Conservation (phyloP, 345 rosid genomes). For the Boechera divaricarpa region DNA sequence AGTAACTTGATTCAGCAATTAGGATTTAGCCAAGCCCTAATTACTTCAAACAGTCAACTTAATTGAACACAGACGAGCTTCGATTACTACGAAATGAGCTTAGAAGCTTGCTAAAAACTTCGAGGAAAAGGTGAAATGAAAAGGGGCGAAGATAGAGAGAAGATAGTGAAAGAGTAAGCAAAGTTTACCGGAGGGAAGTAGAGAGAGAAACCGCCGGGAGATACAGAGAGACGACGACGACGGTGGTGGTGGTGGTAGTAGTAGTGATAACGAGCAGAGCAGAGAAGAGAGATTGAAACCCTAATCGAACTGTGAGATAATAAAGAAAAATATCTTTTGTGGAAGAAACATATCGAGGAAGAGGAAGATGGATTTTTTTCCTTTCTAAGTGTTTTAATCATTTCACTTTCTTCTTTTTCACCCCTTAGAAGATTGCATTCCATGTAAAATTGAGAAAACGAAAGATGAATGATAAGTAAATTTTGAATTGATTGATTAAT, state of each 20-base stretch:
- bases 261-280: conserved; percentile 5
- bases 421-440: too few species aligned
- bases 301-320: conserved; percentile 22
- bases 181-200: conserved; percentile 15
- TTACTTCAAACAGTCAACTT: background rate
- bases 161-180: conserved; percentile 11
- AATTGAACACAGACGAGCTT: background rate
- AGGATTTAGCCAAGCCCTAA: background rate
- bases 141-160: conserved; percentile 16
- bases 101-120: background rate
- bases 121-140: background rate
- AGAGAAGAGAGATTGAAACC: conserved; percentile 24
- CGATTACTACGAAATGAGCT: conserved; percentile 20
- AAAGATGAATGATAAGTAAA: too few species aligned
- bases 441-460: too few species aligned
- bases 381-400: background rate
- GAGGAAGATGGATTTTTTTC: conserved; percentile 1
- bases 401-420: too few species aligned
- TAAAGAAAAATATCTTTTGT: background rate
- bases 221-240: background rate
- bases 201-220: background rate
- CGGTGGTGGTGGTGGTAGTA: background rate
- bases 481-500: too few species aligned
- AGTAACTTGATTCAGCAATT: conserved; percentile 2
- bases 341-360: conserved; percentile 22